Base-by-base conservation (phyloP, 352 stramenopile species). In the Globisporangium cystogenes region DNA sequence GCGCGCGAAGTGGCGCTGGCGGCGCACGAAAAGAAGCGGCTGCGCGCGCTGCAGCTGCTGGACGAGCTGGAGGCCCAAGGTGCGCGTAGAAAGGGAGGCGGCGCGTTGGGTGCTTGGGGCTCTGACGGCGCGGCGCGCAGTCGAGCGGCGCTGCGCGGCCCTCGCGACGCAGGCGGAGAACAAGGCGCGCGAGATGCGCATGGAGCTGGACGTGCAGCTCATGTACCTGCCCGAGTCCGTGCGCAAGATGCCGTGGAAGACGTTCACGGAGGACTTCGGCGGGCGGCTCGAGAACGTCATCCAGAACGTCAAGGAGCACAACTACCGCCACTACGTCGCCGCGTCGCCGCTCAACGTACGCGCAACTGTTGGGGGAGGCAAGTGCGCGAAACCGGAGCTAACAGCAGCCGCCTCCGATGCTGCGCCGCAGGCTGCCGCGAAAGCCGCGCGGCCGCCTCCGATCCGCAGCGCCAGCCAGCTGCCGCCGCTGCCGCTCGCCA, bases 161-260 rank as follows among this genome's bases (percentile, higher is more conserved):
- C 48, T 92, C 15, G 37, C 80, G 37, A 63, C 60, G 6, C 65
- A 86, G 21, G 75, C 77, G 29, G 64, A 86, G 52, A 64, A 70
- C 55, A 77, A 75, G 24, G 78, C 71, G 14, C 64, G 78, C 31
- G 82, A 92, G 29, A 64, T 92, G 26, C 60, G 75, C 52, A 80
- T 86, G 69, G 79, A 90, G 54, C 68, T 92, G 31, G 86, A 87
- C 35, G 72, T 92, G 61, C 76, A 92, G 67, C 67, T 92, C 64
- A 70, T 90, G 53, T 87, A 70, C 33, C 55, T 92, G 16, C 82
- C 82, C 20, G 72, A 87, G 48, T 68, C 76, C 6, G 79, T 92
- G 59, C 79, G 76, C 24, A 65, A 72, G 53, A 89, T 92, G 79
- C 68, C 77, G 15, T 90, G 79, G 79, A 86, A 83, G 59, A 88